Percentiles rank a stretch among this genome's conserved stretches.
Conservation (phyloP, 352 stramenopile genomes). For the Phytophthora litchii region DNA sequence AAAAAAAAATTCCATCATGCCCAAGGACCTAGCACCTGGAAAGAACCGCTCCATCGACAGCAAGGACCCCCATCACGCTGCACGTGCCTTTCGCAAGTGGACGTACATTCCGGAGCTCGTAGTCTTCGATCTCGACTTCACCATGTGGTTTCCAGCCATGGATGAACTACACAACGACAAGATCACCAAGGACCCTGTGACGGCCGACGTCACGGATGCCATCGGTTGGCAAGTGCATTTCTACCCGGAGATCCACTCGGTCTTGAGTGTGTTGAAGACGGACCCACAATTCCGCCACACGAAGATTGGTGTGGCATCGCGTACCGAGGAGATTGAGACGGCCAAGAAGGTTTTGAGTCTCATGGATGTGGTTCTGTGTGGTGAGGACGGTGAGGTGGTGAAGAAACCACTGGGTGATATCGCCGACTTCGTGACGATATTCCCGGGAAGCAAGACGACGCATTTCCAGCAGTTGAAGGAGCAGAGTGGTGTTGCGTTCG, state of each 20-base stretch:
- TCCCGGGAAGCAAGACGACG: conserved; percentile 81
- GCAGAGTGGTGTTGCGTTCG: conserved; percentile 57
- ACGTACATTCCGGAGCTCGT: conserved; percentile 60
- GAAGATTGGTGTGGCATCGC: conserved; percentile 68
- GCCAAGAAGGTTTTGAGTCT: conserved; percentile 66
- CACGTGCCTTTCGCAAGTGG: conserved; percentile 43
- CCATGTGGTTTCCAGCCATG: conserved; percentile 82
- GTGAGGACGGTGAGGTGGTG: conserved; percentile 1
- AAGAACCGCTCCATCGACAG: conserved; percentile 28
- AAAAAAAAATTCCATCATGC: neutral
- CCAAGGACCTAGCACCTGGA: conserved; percentile 19
- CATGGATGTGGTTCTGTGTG: conserved; percentile 47
- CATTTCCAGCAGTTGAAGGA: conserved; percentile 93
- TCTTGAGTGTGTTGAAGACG: conserved; percentile 74
- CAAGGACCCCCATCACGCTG: conserved; percentile 13
- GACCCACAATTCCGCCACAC: conserved; percentile 61
- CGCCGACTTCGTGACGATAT: conserved; percentile 76
- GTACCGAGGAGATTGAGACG: conserved; percentile 72
- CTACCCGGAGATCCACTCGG: conserved; percentile 69
- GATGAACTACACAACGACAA: conserved; percentile 78
- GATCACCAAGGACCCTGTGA: conserved; percentile 60
- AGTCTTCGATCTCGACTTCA: conserved; percentile 50
- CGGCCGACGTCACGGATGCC: conserved; percentile 66
- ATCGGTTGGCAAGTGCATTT: conserved; percentile 78
- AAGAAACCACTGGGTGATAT: conserved; percentile 57